These are phyloP conservation scores for Microstegium vimineum DNA, from an alignment of 176 grass and related monocot genomes.

Conservation along the genomic window DNA sequence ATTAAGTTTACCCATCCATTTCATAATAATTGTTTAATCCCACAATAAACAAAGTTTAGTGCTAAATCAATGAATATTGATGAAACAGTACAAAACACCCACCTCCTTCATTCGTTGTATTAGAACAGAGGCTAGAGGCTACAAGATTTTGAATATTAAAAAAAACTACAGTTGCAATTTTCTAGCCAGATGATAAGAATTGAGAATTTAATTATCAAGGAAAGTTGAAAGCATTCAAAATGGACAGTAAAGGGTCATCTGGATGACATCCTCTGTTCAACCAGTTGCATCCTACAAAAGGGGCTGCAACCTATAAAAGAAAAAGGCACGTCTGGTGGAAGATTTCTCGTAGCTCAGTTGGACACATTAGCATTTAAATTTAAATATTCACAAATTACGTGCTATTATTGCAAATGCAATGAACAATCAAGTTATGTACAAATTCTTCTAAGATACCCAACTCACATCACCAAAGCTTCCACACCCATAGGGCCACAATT, in stretches of 20 bases:
- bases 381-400: conserved; percentile 58
- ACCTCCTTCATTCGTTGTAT: neutral
- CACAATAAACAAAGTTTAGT: neutral
- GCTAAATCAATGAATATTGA: neutral
- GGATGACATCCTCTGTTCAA: neutral
- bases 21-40: neutral
- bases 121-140: neutral
- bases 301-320: neutral
- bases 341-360: neutral
- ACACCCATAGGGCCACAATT: conserved; percentile 30
- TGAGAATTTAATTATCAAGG: neutral
- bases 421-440: conserved; percentile 59
- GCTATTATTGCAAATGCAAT: conserved; percentile 54
- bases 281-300: neutral
- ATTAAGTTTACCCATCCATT: neutral
- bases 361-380: neutral
- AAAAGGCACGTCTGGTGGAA: neutral
- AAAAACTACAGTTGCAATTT: neutral
- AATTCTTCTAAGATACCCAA: conserved; percentile 42
- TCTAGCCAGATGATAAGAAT: neutral
- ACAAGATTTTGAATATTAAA: neutral
- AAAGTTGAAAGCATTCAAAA: neutral
- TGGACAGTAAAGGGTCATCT: neutral
- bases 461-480: conserved; percentile 40
- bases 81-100: neutral